Evolutionary conservation across 2,329 filamentous ascomycete species (phyloP).

Genomic region (Scytalidium sp.): DNA sequence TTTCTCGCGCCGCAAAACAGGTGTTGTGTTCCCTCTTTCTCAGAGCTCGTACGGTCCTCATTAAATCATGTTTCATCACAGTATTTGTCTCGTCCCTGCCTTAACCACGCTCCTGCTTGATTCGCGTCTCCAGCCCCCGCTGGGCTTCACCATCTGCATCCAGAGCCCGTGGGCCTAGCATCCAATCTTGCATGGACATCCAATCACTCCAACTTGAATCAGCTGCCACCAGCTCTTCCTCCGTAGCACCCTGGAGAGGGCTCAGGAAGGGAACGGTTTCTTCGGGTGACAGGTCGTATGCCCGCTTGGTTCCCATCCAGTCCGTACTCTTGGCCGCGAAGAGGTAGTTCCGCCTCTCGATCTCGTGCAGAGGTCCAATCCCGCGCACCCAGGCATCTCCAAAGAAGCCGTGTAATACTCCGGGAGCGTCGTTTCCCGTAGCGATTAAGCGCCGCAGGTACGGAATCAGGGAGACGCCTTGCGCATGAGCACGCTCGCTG

Average conservation of each 20-base stretch:
- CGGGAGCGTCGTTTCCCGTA: conserved; percentile 84
- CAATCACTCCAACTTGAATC: conserved; percentile 91
- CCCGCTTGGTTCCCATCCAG: conserved; percentile 84
- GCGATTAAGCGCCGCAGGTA: conserved; percentile 88
- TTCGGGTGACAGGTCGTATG: conserved; percentile 82
- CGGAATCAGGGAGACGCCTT: conserved; percentile 68
- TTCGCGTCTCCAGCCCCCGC: neutral
- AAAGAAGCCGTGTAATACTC: conserved; percentile 92
- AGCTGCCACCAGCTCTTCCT: conserved; percentile 77
- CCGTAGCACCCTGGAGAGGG: conserved; percentile 72
- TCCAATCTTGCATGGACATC: conserved; percentile 98
- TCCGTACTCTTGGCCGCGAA: conserved; percentile 91
- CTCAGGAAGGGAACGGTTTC: conserved; percentile 86
- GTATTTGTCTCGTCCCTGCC: too few species aligned
- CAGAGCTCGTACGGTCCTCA: neutral
- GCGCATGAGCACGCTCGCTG: conserved; percentile 12
- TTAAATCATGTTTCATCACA: neutral
- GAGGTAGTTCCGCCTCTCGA: conserved; percentile 89
- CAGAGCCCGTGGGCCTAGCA: conserved; percentile 81
- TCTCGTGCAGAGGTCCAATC: conserved; percentile 78
- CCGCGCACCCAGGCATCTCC: conserved; percentile 88
- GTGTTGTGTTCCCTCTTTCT: neutral
- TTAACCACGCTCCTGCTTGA: neutral
- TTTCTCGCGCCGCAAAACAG: neutral
- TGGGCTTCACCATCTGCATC: conserved; percentile 24